phyloP scores from a whole-genome alignment of 2,329 filamentous ascomycete species.

The Aquanectria penicillioides region DNA sequence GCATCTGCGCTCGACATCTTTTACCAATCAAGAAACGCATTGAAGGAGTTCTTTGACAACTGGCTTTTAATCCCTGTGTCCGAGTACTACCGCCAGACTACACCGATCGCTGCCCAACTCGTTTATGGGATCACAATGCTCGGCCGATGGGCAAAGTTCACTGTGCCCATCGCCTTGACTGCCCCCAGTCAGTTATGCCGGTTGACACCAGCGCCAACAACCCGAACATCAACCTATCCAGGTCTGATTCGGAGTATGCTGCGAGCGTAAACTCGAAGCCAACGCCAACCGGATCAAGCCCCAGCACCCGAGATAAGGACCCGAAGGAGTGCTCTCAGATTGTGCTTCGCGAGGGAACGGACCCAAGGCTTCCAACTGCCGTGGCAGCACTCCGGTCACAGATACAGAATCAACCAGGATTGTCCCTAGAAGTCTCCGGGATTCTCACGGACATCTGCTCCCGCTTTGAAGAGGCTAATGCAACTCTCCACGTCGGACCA shows the following conservation, averaged over 20 bases:
- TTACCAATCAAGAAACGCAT: slow-evolving; percentile 58
- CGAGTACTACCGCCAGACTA: slow-evolving; percentile 57
- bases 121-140: slow-evolving; percentile 63
- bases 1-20: slow-evolving; percentile 60
- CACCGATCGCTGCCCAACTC: slow-evolving; percentile 56
- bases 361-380: slow-evolving; percentile 52
- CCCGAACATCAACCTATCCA: slow-evolving; percentile 27
- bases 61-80: slow-evolving; percentile 57
- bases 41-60: slow-evolving; percentile 60
- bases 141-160: slow-evolving; percentile 60
- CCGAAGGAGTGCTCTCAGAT: slow-evolving; percentile 31
- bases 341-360: slow-evolving; percentile 43
- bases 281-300: slow-evolving; percentile 16
- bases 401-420: slow-evolving; percentile 55
- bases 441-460: slow-evolving; percentile 54
- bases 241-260: slow-evolving; percentile 37
- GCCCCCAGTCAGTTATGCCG: slow-evolving; percentile 36
- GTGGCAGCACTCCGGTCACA: slow-evolving; percentile 53
- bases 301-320: slow-evolving; percentile 19
- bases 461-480: slow-evolving; percentile 56
- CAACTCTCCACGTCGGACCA: slow-evolving; percentile 45
- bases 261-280: slow-evolving; percentile 23
- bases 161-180: slow-evolving; percentile 48
- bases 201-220: slow-evolving; percentile 36
- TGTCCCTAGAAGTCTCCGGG: slow-evolving; percentile 55